Evolutionary conservation across 495 filamentous ascomycete species (phyloP).

Genomic region (Aspergillus bridgeri): DNA sequence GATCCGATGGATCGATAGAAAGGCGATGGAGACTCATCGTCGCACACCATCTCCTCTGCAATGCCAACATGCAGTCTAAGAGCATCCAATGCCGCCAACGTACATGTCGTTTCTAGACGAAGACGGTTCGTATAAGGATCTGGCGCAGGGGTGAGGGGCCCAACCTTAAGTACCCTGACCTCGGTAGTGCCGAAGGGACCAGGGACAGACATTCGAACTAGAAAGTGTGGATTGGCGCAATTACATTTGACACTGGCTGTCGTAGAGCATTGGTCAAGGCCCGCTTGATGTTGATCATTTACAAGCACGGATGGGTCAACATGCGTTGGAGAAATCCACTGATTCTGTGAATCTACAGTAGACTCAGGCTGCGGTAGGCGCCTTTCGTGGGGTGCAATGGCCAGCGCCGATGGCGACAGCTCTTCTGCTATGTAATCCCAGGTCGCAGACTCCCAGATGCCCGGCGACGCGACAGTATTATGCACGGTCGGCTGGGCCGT

Average conservation of each 20-base stretch:
- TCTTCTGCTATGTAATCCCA: background rate
- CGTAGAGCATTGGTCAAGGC: conserved; percentile 10
- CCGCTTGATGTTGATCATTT: conserved; percentile 5
- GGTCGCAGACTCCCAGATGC: conserved; percentile 2
- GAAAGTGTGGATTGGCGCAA: conserved; percentile 17
- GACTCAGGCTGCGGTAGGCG: background rate
- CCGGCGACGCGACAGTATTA: background rate
- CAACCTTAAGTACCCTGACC: conserved; percentile 10
- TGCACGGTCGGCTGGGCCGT: background rate
- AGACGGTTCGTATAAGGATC: conserved; percentile 26
- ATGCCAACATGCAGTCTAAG: conserved; percentile 22
- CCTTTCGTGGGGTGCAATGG: background rate
- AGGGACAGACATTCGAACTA: conserved; percentile 4
- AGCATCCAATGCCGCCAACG: conserved; percentile 14
- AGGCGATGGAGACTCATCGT: conserved; percentile 19
- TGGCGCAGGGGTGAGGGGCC: conserved; percentile 4
- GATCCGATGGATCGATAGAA: conserved; percentile 17
- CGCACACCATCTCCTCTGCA: conserved; percentile 21
- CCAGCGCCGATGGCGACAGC: background rate
- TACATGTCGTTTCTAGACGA: conserved; percentile 24
- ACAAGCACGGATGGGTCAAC: conserved; percentile 14
- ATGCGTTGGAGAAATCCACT: conserved; percentile 1
- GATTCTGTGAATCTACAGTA: background rate
- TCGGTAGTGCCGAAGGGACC: conserved; percentile 2
- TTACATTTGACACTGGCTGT: conserved; percentile 13